Evolutionary conservation across 768 basidiomycete genomes (phyloP).

Genomic region (Boletus rubropictus): DNA sequence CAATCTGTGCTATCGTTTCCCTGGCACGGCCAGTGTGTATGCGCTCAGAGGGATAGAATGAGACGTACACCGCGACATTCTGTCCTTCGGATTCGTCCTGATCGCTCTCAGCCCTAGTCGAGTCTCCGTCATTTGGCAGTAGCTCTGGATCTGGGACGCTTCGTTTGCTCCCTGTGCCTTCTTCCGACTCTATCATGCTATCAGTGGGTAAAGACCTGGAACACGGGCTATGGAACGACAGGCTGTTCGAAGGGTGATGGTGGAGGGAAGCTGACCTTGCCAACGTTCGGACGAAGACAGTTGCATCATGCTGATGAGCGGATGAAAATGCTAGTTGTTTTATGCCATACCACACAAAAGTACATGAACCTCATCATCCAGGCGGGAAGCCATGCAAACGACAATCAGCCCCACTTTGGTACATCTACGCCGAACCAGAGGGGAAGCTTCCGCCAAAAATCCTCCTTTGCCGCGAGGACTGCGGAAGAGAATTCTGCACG

Average conservation of each 20-base stretch:
- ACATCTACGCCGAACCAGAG: constrained; percentile 59
- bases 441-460: constrained; percentile 61
- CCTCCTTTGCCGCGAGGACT: constrained; percentile 54
- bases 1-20: constrained; percentile 25
- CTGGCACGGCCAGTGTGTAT: constrained; percentile 11
- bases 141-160: background rate
- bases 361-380: constrained; percentile 10
- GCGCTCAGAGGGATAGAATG: background rate
- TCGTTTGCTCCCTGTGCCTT: background rate
- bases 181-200: constrained; percentile 1
- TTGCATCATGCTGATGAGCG: background rate
- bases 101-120: constrained; percentile 4
- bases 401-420: constrained; percentile 31
- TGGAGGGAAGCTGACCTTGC: background rate
- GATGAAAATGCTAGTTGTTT: background rate
- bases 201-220: background rate
- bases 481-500: constrained; percentile 55
- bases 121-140: background rate
- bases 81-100: constrained; percentile 10
- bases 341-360: background rate
- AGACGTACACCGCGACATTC: constrained; percentile 7
- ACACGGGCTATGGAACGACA: background rate
- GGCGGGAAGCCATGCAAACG: background rate
- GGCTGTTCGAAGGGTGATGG: background rate
- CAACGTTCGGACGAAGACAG: background rate